These are phyloP conservation scores for Xenoacremonium recifei DNA, from an alignment of 2,329 filamentous ascomycete species.

Conservation along the genomic window DNA sequence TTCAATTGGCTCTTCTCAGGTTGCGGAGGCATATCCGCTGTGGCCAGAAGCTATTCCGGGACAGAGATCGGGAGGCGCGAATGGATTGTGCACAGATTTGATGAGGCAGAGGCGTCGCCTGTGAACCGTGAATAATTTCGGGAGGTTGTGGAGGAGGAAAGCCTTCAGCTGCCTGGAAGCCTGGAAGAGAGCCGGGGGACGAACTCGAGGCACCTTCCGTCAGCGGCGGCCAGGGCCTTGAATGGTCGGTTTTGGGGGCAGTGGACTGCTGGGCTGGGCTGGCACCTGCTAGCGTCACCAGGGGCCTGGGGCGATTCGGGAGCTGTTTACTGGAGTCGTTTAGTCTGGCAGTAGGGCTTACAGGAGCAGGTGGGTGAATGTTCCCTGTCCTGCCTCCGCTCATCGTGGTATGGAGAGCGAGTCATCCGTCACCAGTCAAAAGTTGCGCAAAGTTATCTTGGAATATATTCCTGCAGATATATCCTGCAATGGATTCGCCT, in stretches of 20 bases:
- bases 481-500: no score
- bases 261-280: no score
- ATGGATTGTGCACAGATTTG: constrained; percentile 14
- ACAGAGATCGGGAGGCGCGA: constrained; percentile 16
- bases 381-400: no score
- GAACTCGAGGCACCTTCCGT: constrained; percentile 4
- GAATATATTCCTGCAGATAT: no score
- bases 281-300: background rate
- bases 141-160: constrained; percentile 26
- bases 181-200: constrained; percentile 7
- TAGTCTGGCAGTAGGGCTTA: constrained; percentile 3
- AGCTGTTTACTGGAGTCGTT: constrained; percentile 8
- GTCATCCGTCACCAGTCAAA: no score
- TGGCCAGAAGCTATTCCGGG: constrained; percentile 13
- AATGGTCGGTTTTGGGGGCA: no score
- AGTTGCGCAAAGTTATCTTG: no score
- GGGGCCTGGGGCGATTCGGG: no score
- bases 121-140: constrained; percentile 23
- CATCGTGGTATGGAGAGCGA: no score
- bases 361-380: constrained; percentile 4
- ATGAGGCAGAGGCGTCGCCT: constrained; percentile 20
- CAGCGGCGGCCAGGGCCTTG: no score
- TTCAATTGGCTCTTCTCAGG: constrained; percentile 83
- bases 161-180: no score
- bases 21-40: constrained; percentile 54